Conservation (phyloP, 176 grass and related monocot genomes). For the Urochloa ruziziensis region DNA sequence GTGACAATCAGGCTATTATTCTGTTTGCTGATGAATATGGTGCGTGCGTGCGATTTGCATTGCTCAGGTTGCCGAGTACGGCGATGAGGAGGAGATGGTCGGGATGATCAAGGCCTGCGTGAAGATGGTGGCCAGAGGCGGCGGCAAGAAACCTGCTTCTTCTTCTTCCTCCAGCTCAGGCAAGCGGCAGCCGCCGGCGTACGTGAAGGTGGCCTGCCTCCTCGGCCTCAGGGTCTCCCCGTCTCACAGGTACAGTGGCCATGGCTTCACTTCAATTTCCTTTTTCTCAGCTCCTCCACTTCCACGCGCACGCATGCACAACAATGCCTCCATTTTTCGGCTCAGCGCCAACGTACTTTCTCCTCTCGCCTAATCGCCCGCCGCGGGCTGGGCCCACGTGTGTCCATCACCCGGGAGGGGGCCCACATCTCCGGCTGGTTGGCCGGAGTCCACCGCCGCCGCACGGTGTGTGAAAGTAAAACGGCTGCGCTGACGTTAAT, state of each 20-base stretch:
- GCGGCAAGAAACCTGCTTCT: background rate
- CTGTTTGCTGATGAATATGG: background rate
- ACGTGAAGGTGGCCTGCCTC: conserved; percentile 54
- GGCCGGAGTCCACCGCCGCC: conserved; percentile 11
- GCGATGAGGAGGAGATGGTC: conserved; percentile 44
- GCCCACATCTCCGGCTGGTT: background rate
- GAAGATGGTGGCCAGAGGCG: conserved; percentile 44
- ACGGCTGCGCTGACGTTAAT: background rate
- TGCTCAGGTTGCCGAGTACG: conserved; percentile 60
- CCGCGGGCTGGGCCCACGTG: background rate
- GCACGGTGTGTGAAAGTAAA: background rate
- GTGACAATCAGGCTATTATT: too few species aligned
- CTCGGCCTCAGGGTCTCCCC: conserved; percentile 74
- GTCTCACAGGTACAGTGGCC: conserved; percentile 38
- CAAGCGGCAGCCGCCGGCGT: conserved; percentile 6
- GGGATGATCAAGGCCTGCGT: conserved; percentile 63
- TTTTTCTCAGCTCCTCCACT: background rate
- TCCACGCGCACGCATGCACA: background rate
- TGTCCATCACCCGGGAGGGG: background rate
- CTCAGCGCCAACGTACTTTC: background rate
- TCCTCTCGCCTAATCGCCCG: background rate
- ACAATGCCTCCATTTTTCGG: conserved; percentile 1
- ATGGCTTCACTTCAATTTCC: too few species aligned
- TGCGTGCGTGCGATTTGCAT: background rate
- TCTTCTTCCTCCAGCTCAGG: background rate